A percentile compares a stretch with the other conserved stretches of the same genome.
These are phyloP conservation scores for Dalechampia spathulata DNA, from an alignment of 441 rosid species.

Conservation along the genomic window DNA sequence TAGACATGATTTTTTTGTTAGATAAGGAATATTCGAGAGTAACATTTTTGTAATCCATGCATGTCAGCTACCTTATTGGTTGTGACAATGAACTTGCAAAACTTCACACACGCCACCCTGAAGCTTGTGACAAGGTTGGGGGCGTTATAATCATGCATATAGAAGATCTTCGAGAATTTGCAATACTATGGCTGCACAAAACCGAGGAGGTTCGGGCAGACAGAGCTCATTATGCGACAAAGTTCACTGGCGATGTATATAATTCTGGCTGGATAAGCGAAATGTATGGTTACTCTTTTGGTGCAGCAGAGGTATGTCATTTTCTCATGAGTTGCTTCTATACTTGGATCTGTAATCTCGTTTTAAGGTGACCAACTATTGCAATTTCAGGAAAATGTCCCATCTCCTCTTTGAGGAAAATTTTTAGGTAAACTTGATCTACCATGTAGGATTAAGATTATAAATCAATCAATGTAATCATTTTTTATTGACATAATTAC, in stretches of 20 bases:
- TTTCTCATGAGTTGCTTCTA: slow-evolving; percentile 1
- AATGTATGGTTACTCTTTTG: slow-evolving; percentile 98
- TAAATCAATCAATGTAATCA: no score
- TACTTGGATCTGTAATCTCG: not conserved
- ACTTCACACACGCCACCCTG: slow-evolving; percentile 91
- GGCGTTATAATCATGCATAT: slow-evolving; percentile 98
- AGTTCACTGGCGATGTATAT: slow-evolving; percentile 89
- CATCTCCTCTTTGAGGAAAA: not conserved
- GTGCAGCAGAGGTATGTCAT: slow-evolving; percentile 86
- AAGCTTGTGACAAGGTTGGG: slow-evolving; percentile 96
- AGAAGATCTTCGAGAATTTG: slow-evolving; percentile 85
- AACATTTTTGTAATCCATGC: slow-evolving; percentile 6
- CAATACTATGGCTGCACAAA: slow-evolving; percentile 88
- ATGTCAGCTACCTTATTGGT: slow-evolving; percentile 82
- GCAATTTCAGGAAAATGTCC: not conserved
- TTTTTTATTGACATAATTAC: no score
- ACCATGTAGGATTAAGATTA: no score
- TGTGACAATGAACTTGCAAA: slow-evolving; percentile 91
- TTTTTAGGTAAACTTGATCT: no score
- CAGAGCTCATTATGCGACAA: slow-evolving; percentile 81
- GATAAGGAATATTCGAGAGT: not conserved
- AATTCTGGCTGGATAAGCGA: slow-evolving; percentile 98
- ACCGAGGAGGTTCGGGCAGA: slow-evolving; percentile 97
- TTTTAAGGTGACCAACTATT: not conserved
- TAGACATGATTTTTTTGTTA: not conserved